Conservation (phyloP, 768 basidiomycete genomes). For the Suillus subaureus region DNA sequence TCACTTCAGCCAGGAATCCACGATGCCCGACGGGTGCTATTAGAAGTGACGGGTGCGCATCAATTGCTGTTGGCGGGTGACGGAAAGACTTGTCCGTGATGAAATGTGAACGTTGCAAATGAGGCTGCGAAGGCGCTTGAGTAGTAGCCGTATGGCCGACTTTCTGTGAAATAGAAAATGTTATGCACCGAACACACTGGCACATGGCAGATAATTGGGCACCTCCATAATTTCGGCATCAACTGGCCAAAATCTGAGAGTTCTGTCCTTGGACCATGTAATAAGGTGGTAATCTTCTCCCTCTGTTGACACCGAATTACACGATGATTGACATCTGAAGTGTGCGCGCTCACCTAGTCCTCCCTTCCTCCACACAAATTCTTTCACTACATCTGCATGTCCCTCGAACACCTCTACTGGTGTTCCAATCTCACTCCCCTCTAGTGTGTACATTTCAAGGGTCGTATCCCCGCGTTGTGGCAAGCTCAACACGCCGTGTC, state of each 20-base stretch:
- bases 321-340: neutral
- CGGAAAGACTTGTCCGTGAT: slow-evolving; percentile 50
- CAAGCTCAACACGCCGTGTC: slow-evolving; percentile 81
- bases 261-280: slow-evolving; percentile 90
- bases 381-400: slow-evolving; percentile 92
- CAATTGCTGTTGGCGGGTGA: slow-evolving; percentile 47
- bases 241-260: slow-evolving; percentile 89
- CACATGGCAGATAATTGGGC: slow-evolving; percentile 15
- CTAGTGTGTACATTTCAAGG: slow-evolving; percentile 75
- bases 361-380: slow-evolving; percentile 93
- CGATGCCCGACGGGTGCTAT: slow-evolving; percentile 72
- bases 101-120: slow-evolving; percentile 12
- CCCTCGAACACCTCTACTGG: slow-evolving; percentile 83
- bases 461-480: slow-evolving; percentile 86
- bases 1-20: slow-evolving; percentile 70
- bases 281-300: slow-evolving; percentile 62
- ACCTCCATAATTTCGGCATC: slow-evolving; percentile 71
- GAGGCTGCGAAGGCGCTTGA: slow-evolving; percentile 26
- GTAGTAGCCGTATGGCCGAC: slow-evolving; percentile 44
- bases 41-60: slow-evolving; percentile 42
- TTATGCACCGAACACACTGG: slow-evolving; percentile 7
- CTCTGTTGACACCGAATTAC: slow-evolving; percentile 30
- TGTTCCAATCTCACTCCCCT: slow-evolving; percentile 22
- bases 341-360: slow-evolving; percentile 45
- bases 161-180: slow-evolving; percentile 38